Conservation (phyloP, 2,329 filamentous ascomycete species). For the Penicillium brevicompactum region DNA sequence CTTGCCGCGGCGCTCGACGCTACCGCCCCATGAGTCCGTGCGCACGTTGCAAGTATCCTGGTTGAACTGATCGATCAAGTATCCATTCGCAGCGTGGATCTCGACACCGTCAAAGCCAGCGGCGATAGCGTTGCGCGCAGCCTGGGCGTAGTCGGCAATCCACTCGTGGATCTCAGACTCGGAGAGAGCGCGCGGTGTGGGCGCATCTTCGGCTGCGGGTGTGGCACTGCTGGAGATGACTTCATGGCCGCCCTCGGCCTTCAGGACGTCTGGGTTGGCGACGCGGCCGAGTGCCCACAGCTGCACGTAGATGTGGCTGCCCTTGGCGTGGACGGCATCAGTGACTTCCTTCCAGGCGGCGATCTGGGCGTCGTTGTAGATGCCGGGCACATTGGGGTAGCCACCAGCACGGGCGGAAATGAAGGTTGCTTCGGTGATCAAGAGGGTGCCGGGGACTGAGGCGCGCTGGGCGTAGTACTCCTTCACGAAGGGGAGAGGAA, state of each 20-base stretch:
- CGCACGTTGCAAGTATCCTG: constrained; percentile 52
- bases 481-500: constrained; percentile 46
- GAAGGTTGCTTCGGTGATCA: constrained; percentile 62
- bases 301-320: constrained; percentile 63
- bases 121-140: constrained; percentile 55
- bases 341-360: constrained; percentile 63
- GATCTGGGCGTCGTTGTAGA: constrained; percentile 60
- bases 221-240: constrained; percentile 27
- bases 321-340: constrained; percentile 64
- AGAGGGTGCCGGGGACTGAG: constrained; percentile 55
- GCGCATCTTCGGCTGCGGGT: constrained; percentile 21
- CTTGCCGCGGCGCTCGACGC: constrained; percentile 52
- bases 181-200: constrained; percentile 34
- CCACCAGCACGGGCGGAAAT: constrained; percentile 52
- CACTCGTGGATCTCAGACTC: constrained; percentile 48
- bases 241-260: constrained; percentile 13
- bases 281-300: constrained; percentile 64
- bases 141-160: constrained; percentile 46
- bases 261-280: constrained; percentile 41
- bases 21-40: constrained; percentile 55
- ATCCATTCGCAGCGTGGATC: constrained; percentile 53
- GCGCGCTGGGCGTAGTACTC: constrained; percentile 60
- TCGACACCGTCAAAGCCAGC: constrained; percentile 58
- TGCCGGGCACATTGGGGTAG: constrained; percentile 58
- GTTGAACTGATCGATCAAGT: constrained; percentile 55